A percentile compares a stretch with the other conserved stretches of the same genome.
Evolutionary conservation across 1,284 basidiomycete genomes (phyloP).

Genomic region (Moesziomyces globuligerus): DNA sequence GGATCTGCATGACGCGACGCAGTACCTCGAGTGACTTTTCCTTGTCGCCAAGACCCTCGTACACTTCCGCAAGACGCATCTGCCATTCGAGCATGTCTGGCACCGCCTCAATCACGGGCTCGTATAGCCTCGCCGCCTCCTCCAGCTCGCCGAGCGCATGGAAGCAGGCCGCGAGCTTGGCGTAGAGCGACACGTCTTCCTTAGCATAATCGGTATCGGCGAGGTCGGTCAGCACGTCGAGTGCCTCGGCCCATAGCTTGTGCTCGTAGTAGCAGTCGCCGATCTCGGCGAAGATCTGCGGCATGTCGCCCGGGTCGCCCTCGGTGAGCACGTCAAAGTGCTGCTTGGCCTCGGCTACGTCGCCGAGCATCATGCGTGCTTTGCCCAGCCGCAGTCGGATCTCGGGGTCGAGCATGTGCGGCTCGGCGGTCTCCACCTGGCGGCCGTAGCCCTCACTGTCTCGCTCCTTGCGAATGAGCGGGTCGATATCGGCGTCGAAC

Average conservation of each 20-base stretch:
- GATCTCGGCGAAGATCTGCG: conserved; percentile 54
- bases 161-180: conserved; percentile 58
- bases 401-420: conserved; percentile 79
- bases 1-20: conserved; percentile 73
- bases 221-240: conserved; percentile 49
- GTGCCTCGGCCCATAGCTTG: conserved; percentile 53
- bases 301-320: conserved; percentile 42
- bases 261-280: conserved; percentile 59
- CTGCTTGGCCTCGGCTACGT: conserved; percentile 81
- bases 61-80: conserved; percentile 78
- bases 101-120: conserved; percentile 77
- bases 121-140: conserved; percentile 52
- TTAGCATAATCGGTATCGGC: conserved; percentile 32
- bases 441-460: conserved; percentile 62
- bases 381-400: conserved; percentile 86
- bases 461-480: conserved; percentile 38
- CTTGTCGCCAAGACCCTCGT: conserved; percentile 80
- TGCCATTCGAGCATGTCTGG: conserved; percentile 76
- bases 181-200: conserved; percentile 50
- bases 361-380: conserved; percentile 81
- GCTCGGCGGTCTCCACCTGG: conserved; percentile 66
- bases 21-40: conserved; percentile 85
- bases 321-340: conserved; percentile 58
- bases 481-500: conserved; percentile 73
- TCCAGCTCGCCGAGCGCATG: conserved; percentile 49